Conservation (phyloP, 306 rosid species). For the Quercus variabilis region DNA sequence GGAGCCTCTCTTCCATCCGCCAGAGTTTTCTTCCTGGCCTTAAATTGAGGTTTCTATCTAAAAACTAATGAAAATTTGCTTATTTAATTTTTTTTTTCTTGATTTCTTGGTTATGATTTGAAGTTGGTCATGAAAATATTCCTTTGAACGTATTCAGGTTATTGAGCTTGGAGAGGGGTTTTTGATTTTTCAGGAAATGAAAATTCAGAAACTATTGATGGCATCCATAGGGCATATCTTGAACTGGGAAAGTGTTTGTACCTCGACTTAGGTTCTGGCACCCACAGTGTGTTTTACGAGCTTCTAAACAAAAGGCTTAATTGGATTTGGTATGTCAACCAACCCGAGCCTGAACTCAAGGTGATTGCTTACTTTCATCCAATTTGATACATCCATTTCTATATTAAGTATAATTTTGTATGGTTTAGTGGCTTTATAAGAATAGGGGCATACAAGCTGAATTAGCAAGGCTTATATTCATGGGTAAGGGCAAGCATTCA, state of each 20-base stretch:
- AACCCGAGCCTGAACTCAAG: conserved; percentile 69
- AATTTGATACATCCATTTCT: too few species aligned
- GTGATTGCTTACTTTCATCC: conserved; percentile 26
- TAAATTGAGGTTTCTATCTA: conserved; percentile 55
- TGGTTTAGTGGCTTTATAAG: not conserved
- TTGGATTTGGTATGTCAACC: conserved; percentile 84
- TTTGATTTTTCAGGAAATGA: conserved; percentile 64
- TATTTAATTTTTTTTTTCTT: too few species aligned
- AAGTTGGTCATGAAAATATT: not conserved
- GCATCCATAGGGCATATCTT: conserved; percentile 56
- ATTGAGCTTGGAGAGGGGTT: conserved; percentile 92
- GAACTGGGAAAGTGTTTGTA: conserved; percentile 83
- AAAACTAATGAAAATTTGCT: not conserved
- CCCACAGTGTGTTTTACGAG: conserved; percentile 68
- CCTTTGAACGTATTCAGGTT: conserved; percentile 68
- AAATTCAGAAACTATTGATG: conserved; percentile 47
- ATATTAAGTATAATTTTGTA: not conserved
- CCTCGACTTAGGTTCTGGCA: conserved; percentile 59
- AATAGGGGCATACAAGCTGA: not conserved
- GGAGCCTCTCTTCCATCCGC: conserved; percentile 68
- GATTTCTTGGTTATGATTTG: not conserved
- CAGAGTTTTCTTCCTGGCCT: conserved; percentile 50
- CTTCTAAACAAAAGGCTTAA: conserved; percentile 59
- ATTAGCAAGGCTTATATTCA: not conserved
- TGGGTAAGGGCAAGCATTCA: not conserved